These are phyloP conservation scores for Casuarina cunninghamiana DNA, from an alignment of 306 rosid genomes.

Conservation along the genomic window DNA sequence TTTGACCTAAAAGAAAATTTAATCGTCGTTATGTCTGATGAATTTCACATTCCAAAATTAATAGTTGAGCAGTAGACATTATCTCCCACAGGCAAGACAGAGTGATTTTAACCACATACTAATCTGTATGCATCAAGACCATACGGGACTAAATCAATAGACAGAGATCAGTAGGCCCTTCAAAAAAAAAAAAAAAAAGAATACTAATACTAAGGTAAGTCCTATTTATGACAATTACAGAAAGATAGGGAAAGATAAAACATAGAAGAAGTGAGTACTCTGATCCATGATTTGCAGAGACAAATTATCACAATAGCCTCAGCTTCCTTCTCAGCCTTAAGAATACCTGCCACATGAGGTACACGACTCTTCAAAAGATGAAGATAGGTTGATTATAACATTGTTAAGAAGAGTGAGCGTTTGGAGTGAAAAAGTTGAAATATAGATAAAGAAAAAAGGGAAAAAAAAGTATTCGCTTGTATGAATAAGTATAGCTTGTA, in stretches of 20 bases:
- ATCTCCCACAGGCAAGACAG: not conserved
- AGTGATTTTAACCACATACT: not conserved
- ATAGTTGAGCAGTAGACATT: not conserved
- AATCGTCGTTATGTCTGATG: not conserved
- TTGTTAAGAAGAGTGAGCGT: not conserved
- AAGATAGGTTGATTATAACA: not conserved
- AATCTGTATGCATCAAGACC: not conserved
- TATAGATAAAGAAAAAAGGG: not conserved
- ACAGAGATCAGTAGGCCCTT: not conserved
- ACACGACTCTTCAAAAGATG: not conserved
- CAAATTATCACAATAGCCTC: conserved; percentile 7
- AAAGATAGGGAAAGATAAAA: not conserved
- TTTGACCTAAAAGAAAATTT: not conserved
- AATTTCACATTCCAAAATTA: not conserved
- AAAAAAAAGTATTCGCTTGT: not conserved
- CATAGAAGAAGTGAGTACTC: conserved; percentile 24
- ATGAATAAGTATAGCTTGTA: too few species aligned
- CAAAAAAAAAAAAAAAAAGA: not conserved
- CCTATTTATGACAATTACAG: not conserved
- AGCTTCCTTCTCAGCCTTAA: conserved; percentile 16
- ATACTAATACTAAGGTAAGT: not conserved
- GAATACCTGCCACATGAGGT: conserved; percentile 13
- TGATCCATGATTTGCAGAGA: conserved; percentile 32
- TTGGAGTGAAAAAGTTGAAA: too few species aligned
- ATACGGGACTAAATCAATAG: not conserved